Evolutionary conservation across 1,139 yeast genomes (phyloP), one percentile per base, ranked within the genome.

Genomic region (Scheffersomyces titani): DNA sequence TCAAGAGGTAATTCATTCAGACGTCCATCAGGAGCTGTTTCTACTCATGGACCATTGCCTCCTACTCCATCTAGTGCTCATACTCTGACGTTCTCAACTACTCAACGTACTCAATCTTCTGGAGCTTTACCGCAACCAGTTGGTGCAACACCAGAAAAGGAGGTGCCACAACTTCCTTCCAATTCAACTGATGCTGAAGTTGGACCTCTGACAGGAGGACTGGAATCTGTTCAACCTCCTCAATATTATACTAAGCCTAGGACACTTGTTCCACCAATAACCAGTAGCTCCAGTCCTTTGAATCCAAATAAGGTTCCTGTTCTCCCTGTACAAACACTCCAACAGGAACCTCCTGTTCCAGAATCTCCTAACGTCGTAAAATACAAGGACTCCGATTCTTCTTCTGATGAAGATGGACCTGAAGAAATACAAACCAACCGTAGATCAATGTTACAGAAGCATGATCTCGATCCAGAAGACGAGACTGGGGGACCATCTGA

Each of bases 391-490:
- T 57, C 64, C 1, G 62, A 61, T 60, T 59, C 63, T 21, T 66
- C 73, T 3, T 72, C 68, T 30, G 73, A 70, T 47, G 77, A 68
- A 24, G 67, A 60, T 6, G 66, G 67, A 1, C 66, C 69, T 1
- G 67, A 65, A 19, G 68, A 64, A n/a, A 51, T 60, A 6, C 66
- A 58, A 21, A 53, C 52, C 11, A 54, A 70, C 5, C 63, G 66
- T 47, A 69, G 70, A 54, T 73, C 80, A 1, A 68, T 76, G 70
- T 68, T 76, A 52, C 70, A 75, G 60, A 66, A 69, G 54, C 77
- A 77, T 60, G 70, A 74, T 48, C 71, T 75, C 61, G 67, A 59
- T 5, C 64, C 62, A 13, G 56, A 45, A 22, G 51, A 52, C 6
- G 54, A 49, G 30, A 16, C 49, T 19, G 22, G 52, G 19, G 51